Evolutionary conservation across 2,329 filamentous ascomycete genomes (phyloP).

Genomic region (Cucurbitaria berberidis): DNA sequence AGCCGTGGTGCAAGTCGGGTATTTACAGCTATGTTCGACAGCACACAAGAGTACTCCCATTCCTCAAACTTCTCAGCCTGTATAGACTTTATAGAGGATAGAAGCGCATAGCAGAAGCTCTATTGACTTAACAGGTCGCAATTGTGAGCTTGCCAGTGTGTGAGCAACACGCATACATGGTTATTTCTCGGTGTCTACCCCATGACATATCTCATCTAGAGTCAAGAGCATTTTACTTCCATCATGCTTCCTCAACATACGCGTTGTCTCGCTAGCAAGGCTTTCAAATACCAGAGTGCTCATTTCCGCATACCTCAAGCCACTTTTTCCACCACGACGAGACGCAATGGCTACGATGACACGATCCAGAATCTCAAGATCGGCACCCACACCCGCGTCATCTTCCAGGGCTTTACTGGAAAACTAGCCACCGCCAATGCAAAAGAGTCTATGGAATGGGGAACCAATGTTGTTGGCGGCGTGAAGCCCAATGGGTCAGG

Average conservation of each 20-base stretch:
- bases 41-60: not conserved
- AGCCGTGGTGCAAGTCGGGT: conserved; percentile 3
- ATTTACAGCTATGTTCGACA: not conserved
- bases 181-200: not conserved
- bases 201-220: conserved; percentile 11
- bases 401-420: conserved; percentile 76
- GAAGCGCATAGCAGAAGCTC: not conserved
- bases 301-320: conserved; percentile 14
- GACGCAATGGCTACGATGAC: conserved; percentile 59
- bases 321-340: conserved; percentile 38
- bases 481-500: conserved; percentile 74
- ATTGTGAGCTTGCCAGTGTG: not conserved
- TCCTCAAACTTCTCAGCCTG: not conserved
- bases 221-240: conserved; percentile 5
- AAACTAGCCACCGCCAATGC: conserved; percentile 75
- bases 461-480: conserved; percentile 80
- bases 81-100: conserved; percentile 1
- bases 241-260: conserved; percentile 24
- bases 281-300: conserved; percentile 1
- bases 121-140: not conserved
- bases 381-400: conserved; percentile 68
- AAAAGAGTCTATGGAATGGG: conserved; percentile 76
- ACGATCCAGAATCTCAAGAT: conserved; percentile 72
- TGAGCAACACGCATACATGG: not conserved
- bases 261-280: conserved; percentile 13